Base-by-base conservation (phyloP, 768 basidiomycete genomes). In the Tylopilus cervinicoccineus region DNA sequence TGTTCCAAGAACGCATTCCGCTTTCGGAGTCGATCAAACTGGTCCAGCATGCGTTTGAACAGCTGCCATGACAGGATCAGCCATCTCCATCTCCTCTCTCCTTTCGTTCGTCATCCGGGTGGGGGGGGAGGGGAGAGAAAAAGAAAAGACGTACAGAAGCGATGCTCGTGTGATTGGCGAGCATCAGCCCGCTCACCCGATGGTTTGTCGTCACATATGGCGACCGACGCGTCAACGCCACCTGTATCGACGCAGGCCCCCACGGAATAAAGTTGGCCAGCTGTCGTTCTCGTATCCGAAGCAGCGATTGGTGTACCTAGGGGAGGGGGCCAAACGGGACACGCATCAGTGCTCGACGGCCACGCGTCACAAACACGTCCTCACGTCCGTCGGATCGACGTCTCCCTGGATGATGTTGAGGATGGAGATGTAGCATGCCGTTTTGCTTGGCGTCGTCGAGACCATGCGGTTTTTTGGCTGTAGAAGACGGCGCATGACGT, bases 401-500 rank as follows among this genome's bases (percentile, higher is more conserved):
- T 99, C 94, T 17, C 95, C 95, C 68, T 96, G 93, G 47, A 99
- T 99, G 64, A 99, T 96, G 68, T 98, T 97, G 58, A 99, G 75
- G 58, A 93, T 94, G 22, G 93, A 96, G 61, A 99, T 94, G 68
- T 97, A 99, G 63, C 96, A 98, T 0, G 90, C 86, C 0, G 87
- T 86, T 66, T 90, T 92, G 66, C 86, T 89, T 7, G 88, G 88
- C n/a, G 80, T 80, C 6, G 95, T 97, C 14, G 90, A 91, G 1
- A 98, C 96, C 85, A 99, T 92, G 41, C 96, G 84, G 67, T 98
- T 99, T 72, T 98, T 98, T 16, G 96, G 96, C 63, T 99, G 96
- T 2, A 99, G 74, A 0, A 99, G 76, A 28, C 96, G 86, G 7
- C 96, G 86, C 96, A 99, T 98, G 43, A 99, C 96, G 67, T 99